Base-by-base conservation (phyloP, 75 land plant species). In the Picea sitchensis region DNA sequence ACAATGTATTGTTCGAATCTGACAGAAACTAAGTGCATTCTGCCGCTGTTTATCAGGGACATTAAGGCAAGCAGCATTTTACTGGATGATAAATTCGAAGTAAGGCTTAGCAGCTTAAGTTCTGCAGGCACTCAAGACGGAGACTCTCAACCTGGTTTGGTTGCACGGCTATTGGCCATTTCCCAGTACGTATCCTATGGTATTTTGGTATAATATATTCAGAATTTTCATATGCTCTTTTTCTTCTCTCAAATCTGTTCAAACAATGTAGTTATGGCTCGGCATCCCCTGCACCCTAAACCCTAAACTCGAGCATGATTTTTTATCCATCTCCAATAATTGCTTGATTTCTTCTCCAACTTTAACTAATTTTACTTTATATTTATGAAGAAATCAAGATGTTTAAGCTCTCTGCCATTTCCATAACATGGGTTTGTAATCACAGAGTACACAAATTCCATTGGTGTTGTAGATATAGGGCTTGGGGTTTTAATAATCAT, bases 11-110 rank as follows among this genome's bases (percentile, higher is more conserved):
- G 56, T 51, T 51, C 12, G 11, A 51, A 51, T 51, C 56, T 51
- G 56, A 51, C 12, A 11, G 56, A 51, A 51, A 51, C 56, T 51
- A 12, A 51, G 56, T 51, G 12, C 56, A 51, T 51, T 51, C 11
- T 51, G 15, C 14, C 20, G 14, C 14, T 72, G 20, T 76, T 26
- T 56, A 20, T 34, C 83, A 83, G 84, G 83, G 82, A 83, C 62
- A 65, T 83, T 4, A 83, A 80, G 67, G 83, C 83, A 56, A 80
- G 63, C 56, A 83, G 84, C 76, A 81, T 79, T 83, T 75, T 83
- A 68, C 76, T 83, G 26, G 84, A 83, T 61, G 84, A 83, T 7
- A 68, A 81, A 41, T 83, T 69, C 81, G 84, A 83, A 80, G 84
- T 73, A 17, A 83, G 83, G 54, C 82, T 83, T 72, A 80, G 84